Percentiles rank a stretch among this genome's conserved stretches.
Conservation (phyloP, 83 land plant species). For the Picea abies region DNA sequence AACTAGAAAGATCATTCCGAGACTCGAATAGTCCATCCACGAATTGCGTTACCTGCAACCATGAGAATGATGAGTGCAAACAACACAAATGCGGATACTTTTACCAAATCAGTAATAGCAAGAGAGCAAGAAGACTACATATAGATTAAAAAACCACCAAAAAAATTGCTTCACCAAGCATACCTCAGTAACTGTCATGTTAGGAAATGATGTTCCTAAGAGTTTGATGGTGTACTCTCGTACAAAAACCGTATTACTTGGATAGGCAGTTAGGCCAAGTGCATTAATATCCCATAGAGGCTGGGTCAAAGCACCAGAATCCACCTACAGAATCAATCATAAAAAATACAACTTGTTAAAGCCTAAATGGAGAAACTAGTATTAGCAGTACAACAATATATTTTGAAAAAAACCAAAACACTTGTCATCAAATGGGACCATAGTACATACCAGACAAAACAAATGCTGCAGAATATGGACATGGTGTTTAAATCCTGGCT, state of each 20-base stretch:
- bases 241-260: constrained; percentile 78
- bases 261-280: constrained; percentile 63
- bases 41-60: constrained; percentile 84
- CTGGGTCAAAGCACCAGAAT: constrained; percentile 88
- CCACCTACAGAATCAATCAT: constrained; percentile 59
- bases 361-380: not conserved
- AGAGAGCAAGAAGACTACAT: not conserved
- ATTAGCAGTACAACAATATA: not conserved
- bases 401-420: constrained; percentile 6
- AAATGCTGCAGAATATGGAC: constrained; percentile 89
- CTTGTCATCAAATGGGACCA: not conserved
- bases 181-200: constrained; percentile 92
- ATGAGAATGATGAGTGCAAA: not conserved
- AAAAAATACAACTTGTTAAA: not conserved
- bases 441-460: constrained; percentile 76
- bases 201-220: constrained; percentile 90
- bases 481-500: constrained; percentile 98
- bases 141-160: not conserved
- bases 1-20: constrained; percentile 69
- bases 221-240: constrained; percentile 94
- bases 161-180: not conserved
- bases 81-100: not conserved
- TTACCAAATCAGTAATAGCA: not conserved
- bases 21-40: constrained; percentile 91
- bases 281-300: constrained; percentile 92